These are phyloP conservation scores for Starmerella bombicola DNA, from an alignment of 805 yeast genomes.

Conservation along the genomic window DNA sequence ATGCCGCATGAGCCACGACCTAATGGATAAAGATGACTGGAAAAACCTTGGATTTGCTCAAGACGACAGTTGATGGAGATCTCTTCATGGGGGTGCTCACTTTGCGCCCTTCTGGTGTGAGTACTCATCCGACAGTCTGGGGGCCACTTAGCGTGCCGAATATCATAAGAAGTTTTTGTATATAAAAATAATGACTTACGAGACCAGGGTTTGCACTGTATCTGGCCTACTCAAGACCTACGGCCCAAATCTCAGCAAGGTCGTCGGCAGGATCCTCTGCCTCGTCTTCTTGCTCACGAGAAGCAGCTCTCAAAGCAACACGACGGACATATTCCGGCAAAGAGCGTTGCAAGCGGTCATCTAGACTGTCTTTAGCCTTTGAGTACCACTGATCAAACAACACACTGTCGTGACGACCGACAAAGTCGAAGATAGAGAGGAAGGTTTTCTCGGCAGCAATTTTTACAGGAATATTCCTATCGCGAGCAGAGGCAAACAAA, in stretches of 20 bases:
- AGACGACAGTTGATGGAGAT: neutral
- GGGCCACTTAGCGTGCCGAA: too few relatives aligned
- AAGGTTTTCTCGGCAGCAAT: constrained; percentile 89
- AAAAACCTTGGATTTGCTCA: constrained; percentile 38
- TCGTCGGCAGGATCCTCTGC: constrained; percentile 68
- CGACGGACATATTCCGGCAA: constrained; percentile 80
- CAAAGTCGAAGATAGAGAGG: constrained; percentile 55
- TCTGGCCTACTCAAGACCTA: constrained; percentile 13
- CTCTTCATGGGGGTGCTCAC: too few relatives aligned
- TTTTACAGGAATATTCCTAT: constrained; percentile 79
- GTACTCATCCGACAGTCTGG: too few relatives aligned
- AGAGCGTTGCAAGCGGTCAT: constrained; percentile 39
- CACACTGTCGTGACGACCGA: constrained; percentile 41
- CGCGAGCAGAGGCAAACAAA: constrained; percentile 73
- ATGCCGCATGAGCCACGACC: constrained; percentile 76
- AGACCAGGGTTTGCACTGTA: too few relatives aligned
- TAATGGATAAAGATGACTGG: constrained; percentile 52
- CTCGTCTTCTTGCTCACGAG: constrained; percentile 74
- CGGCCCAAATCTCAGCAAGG: constrained; percentile 17
- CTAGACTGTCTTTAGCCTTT: constrained; percentile 25
- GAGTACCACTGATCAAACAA: constrained; percentile 55
- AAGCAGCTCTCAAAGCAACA: constrained; percentile 77
- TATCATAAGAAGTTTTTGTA: too few relatives aligned
- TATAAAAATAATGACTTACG: neutral
- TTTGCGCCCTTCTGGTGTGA: too few relatives aligned